phyloP scores from a whole-genome alignment of 2,329 filamentous ascomycete genomes.

The Lasiodiplodia gonubiensis region DNA sequence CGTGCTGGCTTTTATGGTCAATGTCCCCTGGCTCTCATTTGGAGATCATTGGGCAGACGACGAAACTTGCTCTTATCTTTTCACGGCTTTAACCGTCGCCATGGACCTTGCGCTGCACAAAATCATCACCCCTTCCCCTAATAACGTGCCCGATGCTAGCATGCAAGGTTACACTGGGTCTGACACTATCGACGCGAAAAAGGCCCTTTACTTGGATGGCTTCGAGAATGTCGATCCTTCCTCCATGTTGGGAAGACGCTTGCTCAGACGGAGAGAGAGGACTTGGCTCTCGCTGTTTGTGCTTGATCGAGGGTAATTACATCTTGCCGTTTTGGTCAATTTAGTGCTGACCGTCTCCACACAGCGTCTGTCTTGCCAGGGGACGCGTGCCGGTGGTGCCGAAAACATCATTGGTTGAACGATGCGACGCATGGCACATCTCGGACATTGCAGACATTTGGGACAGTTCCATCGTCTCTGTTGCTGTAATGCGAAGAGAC shows the following conservation, averaged over 20 bases:
- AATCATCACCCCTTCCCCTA: slow-evolving; percentile 63
- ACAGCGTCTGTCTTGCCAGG: slow-evolving; percentile 68
- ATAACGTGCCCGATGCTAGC: slow-evolving; percentile 49
- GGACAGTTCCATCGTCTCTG: slow-evolving; percentile 74
- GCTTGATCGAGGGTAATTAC: slow-evolving; percentile 65
- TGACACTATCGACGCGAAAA: slow-evolving; percentile 71
- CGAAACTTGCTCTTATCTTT: slow-evolving; percentile 73
- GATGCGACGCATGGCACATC: slow-evolving; percentile 72
- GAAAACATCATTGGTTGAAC: slow-evolving; percentile 67
- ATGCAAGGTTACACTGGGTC: slow-evolving; percentile 63
- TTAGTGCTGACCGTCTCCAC: background rate
- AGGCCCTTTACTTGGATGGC: slow-evolving; percentile 70
- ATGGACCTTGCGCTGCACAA: slow-evolving; percentile 74
- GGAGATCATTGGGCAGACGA: slow-evolving; percentile 72
- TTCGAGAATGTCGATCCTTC: slow-evolving; percentile 66
- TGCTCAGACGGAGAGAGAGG: slow-evolving; percentile 69
- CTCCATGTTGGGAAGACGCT: slow-evolving; percentile 65
- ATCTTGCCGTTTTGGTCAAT: background rate
- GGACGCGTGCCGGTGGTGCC: slow-evolving; percentile 73
- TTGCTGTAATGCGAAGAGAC: slow-evolving; percentile 71
- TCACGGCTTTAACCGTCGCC: slow-evolving; percentile 71
- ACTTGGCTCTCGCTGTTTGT: slow-evolving; percentile 76
- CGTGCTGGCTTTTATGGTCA: slow-evolving; percentile 75
- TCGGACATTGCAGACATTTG: slow-evolving; percentile 68
- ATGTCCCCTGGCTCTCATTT: slow-evolving; percentile 76